Evolutionary conservation across 306 rosid genomes (phyloP).

Genomic region (Vachellia pachyceras): DNA sequence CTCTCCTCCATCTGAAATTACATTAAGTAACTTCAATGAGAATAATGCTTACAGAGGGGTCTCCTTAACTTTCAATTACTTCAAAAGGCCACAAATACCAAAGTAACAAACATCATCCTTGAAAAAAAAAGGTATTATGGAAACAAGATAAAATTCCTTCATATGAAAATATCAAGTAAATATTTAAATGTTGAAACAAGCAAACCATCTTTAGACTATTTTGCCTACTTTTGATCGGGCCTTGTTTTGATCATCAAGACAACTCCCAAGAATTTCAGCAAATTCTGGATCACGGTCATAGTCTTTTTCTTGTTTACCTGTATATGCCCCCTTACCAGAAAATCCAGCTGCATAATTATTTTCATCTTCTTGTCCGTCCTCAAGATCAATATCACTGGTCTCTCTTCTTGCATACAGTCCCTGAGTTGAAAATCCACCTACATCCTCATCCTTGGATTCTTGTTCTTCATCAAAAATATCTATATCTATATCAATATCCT

Average conservation of each 20-base stretch:
- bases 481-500: constrained; percentile 36
- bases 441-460: constrained; percentile 40
- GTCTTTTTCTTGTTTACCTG: constrained; percentile 61
- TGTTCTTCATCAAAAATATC: constrained; percentile 43
- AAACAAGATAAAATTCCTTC: constrained; percentile 2
- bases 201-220: constrained; percentile 7
- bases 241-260: constrained; percentile 74
- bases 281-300: constrained; percentile 82
- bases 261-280: constrained; percentile 75
- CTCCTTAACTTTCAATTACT: constrained; percentile 34
- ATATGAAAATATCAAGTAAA: not conserved
- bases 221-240: constrained; percentile 75
- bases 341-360: constrained; percentile 40
- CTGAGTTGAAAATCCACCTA: constrained; percentile 33
- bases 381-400: constrained; percentile 48
- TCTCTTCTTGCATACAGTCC: constrained; percentile 48
- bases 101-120: constrained; percentile 20
- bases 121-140: not conserved
- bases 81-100: not conserved
- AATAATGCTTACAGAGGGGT: not conserved
- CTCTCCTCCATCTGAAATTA: constrained; percentile 85
- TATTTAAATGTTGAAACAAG: not conserved
- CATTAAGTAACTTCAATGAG: constrained; percentile 8
- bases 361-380: constrained; percentile 32
- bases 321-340: constrained; percentile 46